These are phyloP conservation scores for Phylloporus arenicola DNA, from an alignment of 768 basidiomycete genomes.

Conservation along the genomic window DNA sequence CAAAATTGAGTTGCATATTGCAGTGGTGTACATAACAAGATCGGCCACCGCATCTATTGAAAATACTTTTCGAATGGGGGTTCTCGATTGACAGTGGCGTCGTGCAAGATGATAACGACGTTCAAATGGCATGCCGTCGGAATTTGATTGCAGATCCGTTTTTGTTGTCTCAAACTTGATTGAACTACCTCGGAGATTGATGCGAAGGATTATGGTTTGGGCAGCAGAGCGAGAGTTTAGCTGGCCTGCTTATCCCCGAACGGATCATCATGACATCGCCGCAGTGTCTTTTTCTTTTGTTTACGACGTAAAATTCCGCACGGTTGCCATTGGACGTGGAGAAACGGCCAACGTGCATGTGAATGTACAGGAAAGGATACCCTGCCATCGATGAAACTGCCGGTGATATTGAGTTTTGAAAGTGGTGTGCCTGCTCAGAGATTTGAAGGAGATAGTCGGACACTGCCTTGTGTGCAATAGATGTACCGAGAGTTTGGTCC, in stretches of 20 bases:
- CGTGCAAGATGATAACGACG: slow-evolving; percentile 13
- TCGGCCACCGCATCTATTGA: slow-evolving; percentile 10
- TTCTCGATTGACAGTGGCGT: slow-evolving; percentile 23
- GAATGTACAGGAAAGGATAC: slow-evolving; percentile 3
- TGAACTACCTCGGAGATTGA: slow-evolving; percentile 23
- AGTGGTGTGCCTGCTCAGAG: slow-evolving; percentile 1
- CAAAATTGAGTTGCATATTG: slow-evolving; percentile 4
- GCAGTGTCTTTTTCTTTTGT: neutral
- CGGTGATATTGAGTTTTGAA: slow-evolving; percentile 1
- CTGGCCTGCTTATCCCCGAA: slow-evolving; percentile 22
- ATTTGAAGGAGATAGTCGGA: slow-evolving; percentile 8
- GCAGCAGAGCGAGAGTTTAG: slow-evolving; percentile 14
- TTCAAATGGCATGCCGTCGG: slow-evolving; percentile 15
- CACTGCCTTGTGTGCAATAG: neutral
- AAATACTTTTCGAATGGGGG: slow-evolving; percentile 7
- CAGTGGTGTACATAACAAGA: slow-evolving; percentile 18
- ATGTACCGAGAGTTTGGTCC: slow-evolving; percentile 5
- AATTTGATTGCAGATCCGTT: slow-evolving; percentile 17
- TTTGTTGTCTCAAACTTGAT: slow-evolving; percentile 14
- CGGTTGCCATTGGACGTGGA: neutral
- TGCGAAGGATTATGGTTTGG: slow-evolving; percentile 17
- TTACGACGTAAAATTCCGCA: slow-evolving; percentile 23
- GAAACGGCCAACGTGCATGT: neutral
- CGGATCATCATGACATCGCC: slow-evolving; percentile 12
- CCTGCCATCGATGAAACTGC: slow-evolving; percentile 3